Conservation (phyloP, 306 rosid genomes). For the Cucumis sativus region Cucumber_9930_V3 NC_026657.2:28661501-28662000, state of each 20-base stretch:
- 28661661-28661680: background rate
- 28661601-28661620: background rate
- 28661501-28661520: background rate
- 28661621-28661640: background rate
- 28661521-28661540: conserved; percentile 2
- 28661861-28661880: background rate
- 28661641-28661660: background rate
- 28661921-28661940: background rate
- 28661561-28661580: background rate
- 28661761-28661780: background rate
- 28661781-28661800: background rate
- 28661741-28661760: background rate
- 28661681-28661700: background rate
- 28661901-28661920: background rate
- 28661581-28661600: background rate
- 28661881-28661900: background rate
- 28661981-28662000: background rate
- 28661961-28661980: background rate
- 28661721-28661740: background rate
- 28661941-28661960: background rate
- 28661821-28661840: background rate
- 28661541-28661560: conserved; percentile 1
- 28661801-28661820: background rate
- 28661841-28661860: background rate
- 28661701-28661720: background rate